Conservation (phyloP, 2,329 filamentous ascomycete genomes). For the Cadophora luteo-olivacea region DNA sequence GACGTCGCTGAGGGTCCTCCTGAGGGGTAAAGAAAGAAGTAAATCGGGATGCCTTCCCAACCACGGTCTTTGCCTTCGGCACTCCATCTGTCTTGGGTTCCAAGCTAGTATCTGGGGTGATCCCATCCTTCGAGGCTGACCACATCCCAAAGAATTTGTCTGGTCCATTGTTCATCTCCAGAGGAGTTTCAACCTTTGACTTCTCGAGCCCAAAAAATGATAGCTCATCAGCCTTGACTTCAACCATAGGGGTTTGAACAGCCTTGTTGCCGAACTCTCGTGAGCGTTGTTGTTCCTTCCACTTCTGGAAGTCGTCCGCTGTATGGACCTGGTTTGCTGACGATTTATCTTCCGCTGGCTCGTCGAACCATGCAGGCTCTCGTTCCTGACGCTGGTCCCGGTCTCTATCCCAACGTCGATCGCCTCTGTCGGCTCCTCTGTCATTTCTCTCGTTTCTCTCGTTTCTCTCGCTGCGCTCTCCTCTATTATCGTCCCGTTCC, state of each 20-base stretch:
- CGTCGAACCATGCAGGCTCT: conserved; percentile 91
- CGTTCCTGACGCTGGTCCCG: conserved; percentile 70
- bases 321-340: conserved; percentile 78
- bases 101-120: conserved; percentile 45
- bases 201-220: conserved; percentile 51
- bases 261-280: conserved; percentile 37
- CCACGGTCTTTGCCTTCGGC: conserved; percentile 58
- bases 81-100: conserved; percentile 53
- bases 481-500: conserved; percentile 47
- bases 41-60: conserved; percentile 79
- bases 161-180: conserved; percentile 68
- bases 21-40: conserved; percentile 78
- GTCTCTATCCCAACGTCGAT: conserved; percentile 54
- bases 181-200: conserved; percentile 59
- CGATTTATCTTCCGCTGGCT: conserved; percentile 70
- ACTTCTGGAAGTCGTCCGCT: conserved; percentile 90
- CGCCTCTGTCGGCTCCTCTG: conserved; percentile 34
- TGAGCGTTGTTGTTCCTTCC: conserved; percentile 81
- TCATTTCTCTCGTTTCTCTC: conserved; percentile 45
- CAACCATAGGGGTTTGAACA: conserved; percentile 44
- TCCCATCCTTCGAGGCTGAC: conserved; percentile 56
- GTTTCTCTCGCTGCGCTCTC: conserved; percentile 45
- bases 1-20: conserved; percentile 55
- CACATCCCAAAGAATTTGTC: conserved; percentile 79
- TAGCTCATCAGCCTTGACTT: conserved; percentile 47